Evolutionary conservation across 1,139 yeast genomes (phyloP).

Genomic region (Candida anutae): DNA sequence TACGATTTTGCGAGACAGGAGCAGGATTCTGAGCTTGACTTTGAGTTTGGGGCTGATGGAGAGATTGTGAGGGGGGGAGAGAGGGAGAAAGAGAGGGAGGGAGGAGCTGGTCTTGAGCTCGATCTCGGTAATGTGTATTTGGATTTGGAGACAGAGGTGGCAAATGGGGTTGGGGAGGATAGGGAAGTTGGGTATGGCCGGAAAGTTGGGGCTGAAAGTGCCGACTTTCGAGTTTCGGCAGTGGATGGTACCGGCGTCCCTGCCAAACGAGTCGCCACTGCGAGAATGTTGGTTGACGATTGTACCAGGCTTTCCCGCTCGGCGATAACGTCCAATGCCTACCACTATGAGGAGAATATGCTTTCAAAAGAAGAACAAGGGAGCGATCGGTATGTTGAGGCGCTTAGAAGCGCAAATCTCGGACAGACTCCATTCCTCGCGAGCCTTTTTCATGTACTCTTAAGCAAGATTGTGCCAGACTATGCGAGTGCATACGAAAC

Average conservation of each 20-base stretch:
- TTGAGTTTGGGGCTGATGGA: conserved; percentile 6
- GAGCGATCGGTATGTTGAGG: no score
- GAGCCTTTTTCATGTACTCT: no score
- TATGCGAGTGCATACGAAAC: no score
- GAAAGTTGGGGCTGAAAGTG: conserved; percentile 7
- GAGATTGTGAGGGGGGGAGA: conserved; percentile 2
- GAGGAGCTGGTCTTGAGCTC: background rate
- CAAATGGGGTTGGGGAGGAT: conserved; percentile 1
- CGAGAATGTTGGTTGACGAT: no score
- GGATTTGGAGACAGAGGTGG: conserved; percentile 5
- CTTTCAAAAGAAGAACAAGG: no score
- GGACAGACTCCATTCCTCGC: no score
- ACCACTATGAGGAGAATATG: background rate
- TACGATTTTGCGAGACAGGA: background rate
- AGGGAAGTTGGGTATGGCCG: conserved; percentile 1
- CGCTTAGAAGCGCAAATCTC: no score
- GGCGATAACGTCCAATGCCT: background rate
- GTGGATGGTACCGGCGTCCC: conserved; percentile 4
- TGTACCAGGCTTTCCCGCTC: background rate
- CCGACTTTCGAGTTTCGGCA: conserved; percentile 9
- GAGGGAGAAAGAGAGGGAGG: background rate
- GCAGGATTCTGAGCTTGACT: conserved; percentile 1
- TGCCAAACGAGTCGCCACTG: no score
- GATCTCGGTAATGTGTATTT: conserved; percentile 3
- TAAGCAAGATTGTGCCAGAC: no score